Conservation (phyloP, 108 stramenopile genomes). For the Cyclostephanos invisitatus region DNA sequence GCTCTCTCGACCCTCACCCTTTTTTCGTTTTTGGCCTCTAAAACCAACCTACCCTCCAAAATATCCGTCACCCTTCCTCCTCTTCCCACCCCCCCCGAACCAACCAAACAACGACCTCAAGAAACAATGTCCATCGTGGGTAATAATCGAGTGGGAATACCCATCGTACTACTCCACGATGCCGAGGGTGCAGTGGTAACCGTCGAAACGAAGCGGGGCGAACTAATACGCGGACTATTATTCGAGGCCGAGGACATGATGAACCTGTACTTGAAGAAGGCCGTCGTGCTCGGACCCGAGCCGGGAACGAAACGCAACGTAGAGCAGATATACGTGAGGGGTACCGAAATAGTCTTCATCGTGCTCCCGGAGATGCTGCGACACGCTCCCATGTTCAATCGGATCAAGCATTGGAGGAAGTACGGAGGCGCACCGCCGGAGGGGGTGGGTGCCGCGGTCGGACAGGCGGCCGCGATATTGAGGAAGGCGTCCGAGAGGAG, state of each 20-base stretch:
- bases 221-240: constrained; percentile 80
- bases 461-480: constrained; percentile 89
- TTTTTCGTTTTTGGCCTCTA: no score
- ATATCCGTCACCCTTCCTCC: no score
- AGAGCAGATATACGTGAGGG: constrained; percentile 80
- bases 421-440: constrained; percentile 91
- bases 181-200: constrained; percentile 85
- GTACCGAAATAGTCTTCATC: constrained; percentile 85
- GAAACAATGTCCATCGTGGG: constrained; percentile 84
- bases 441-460: constrained; percentile 86
- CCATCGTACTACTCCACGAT: constrained; percentile 88
- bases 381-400: constrained; percentile 90
- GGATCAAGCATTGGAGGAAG: constrained; percentile 89
- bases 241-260: constrained; percentile 93
- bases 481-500: constrained; percentile 83
- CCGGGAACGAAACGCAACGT: constrained; percentile 70
- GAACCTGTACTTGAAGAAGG: constrained; percentile 89
- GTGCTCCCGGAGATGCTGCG: constrained; percentile 83
- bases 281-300: constrained; percentile 59
- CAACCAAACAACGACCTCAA: neutral
- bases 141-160: constrained; percentile 90
- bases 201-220: constrained; percentile 84
- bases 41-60: no score
- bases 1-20: no score
- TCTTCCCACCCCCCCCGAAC: neutral